Evolutionary conservation across 306 rosid species (phyloP).

Genomic region (Trifolium repens): DNA sequence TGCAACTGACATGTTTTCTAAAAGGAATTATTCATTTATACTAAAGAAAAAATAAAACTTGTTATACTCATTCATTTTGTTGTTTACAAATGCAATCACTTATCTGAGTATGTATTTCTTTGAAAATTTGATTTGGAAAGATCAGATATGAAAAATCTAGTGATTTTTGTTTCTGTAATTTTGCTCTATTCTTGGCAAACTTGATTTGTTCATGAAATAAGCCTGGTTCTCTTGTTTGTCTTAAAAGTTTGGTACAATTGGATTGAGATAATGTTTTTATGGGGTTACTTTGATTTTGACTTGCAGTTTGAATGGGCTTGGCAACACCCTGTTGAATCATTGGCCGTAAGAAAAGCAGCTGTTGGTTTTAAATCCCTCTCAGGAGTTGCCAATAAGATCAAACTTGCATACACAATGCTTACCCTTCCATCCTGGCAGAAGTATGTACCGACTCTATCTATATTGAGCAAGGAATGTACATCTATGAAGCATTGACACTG

Average conservation of each 20-base stretch:
- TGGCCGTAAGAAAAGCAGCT: slow-evolving; percentile 92
- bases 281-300: slow-evolving; percentile 33
- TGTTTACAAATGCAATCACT: slow-evolving; percentile 19
- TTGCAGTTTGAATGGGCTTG: slow-evolving; percentile 99
- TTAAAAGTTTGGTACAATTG: neutral
- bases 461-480: slow-evolving; percentile 2
- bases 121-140: slow-evolving; percentile 1
- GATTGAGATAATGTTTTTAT: neutral
- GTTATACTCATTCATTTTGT: neutral
- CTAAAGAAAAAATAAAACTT: neutral
- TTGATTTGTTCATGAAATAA: neutral
- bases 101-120: neutral
- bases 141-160: neutral
- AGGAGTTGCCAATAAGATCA: slow-evolving; percentile 81
- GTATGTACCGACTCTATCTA: slow-evolving; percentile 47
- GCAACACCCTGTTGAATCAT: slow-evolving; percentile 92
- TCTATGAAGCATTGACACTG: neutral
- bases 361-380: slow-evolving; percentile 81
- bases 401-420: slow-evolving; percentile 96
- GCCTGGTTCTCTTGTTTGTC: neutral
- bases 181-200: neutral
- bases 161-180: neutral
- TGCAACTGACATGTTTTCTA: slow-evolving; percentile 12
- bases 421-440: slow-evolving; percentile 85
- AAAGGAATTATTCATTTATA: neutral